A percentile compares a stretch with the other conserved stretches of the same genome.
Conservation (phyloP, 2,329 filamentous ascomycete genomes). For the Hymenoscyphus albidus region DNA sequence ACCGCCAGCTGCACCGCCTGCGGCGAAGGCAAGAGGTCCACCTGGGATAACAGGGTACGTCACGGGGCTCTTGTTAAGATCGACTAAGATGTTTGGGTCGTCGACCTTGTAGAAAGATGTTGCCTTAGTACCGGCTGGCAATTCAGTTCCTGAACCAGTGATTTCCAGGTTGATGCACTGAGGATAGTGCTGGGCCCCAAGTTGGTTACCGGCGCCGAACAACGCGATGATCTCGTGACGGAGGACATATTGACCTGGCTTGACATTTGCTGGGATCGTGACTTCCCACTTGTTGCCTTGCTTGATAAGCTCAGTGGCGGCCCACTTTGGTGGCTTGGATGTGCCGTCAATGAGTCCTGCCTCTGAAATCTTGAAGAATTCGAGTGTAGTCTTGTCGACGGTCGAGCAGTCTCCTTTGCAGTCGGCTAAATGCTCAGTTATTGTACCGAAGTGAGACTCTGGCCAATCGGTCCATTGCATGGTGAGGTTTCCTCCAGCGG, state of each 20-base stretch:
- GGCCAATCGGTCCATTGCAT: constrained; percentile 49
- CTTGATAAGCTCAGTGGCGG: constrained; percentile 45
- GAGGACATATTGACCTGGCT: constrained; percentile 48
- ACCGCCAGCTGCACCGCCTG: constrained; percentile 13
- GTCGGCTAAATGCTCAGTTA: constrained; percentile 27
- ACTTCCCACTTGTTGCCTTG: constrained; percentile 51
- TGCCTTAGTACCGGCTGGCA: constrained; percentile 32
- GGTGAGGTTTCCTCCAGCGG: constrained; percentile 45
- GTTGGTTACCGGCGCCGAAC: constrained; percentile 34
- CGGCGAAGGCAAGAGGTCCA: constrained; percentile 32
- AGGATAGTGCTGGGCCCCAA: constrained; percentile 46
- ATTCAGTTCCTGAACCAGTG: constrained; percentile 40
- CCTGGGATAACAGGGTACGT: constrained; percentile 38
- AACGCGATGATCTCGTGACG: constrained; percentile 47
- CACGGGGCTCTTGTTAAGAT: constrained; percentile 38
- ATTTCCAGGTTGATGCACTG: constrained; percentile 49
- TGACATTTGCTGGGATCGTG: constrained; percentile 42
- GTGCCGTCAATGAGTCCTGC: constrained; percentile 36
- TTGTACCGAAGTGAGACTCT: constrained; percentile 42
- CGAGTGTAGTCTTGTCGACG: constrained; percentile 37
- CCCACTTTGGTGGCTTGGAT: constrained; percentile 39
- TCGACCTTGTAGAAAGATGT: constrained; percentile 31
- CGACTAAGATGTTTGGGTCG: constrained; percentile 45
- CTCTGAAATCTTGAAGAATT: constrained; percentile 44
- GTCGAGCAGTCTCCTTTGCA: constrained; percentile 37